Evolutionary conservation across 805 yeast species (phyloP), one percentile per base, ranked within the genome.

Genomic region (Ogataea ramenticola): DNA sequence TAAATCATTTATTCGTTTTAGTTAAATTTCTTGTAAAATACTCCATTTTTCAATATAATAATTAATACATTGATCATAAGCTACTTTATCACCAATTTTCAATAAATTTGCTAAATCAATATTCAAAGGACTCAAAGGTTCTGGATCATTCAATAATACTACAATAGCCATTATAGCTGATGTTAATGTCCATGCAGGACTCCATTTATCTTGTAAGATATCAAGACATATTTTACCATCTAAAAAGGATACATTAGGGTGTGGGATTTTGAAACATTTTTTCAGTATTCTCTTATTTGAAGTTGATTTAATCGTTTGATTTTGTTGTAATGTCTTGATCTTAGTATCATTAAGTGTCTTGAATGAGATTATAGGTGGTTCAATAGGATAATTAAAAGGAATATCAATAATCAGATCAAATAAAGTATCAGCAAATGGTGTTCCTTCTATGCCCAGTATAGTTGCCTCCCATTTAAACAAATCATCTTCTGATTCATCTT

Each of bases 221-320:
- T 82, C 86, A 5, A 84, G 62, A 59, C 91, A 84, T 8, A 84
- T 80, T 49, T 80, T 86, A 1, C 91, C 91, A 1, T 80, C 71
- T 37, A 68, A 43, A 48, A 68, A 70, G 46, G 70, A 66, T 4
- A 76, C 67, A 52, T 76, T 76, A 20, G 76, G 72, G 53, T 76
- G 82, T 51, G 74, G 71, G 53, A 55, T 68, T 29, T 46, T 57
- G 40, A 50, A 50, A 43, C 61, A 57, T 33, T 40, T 46, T 16
- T 40, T 44, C 3, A 15, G n/a, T 24, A 3, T 5, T 32, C 17
- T 16, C 16, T n/a, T 21, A 4, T 29, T n/a, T 20, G 10, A 20
- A 30, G n/a, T 26, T 22, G 3, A 16, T 19, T 20, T 21, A 12
- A 17, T 24, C 12, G 10, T 8, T 24, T 32, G 35, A 16, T 24